Evolutionary conservation across 805 yeast genomes (phyloP).

Genomic region (Grigorovia humatica): DNA sequence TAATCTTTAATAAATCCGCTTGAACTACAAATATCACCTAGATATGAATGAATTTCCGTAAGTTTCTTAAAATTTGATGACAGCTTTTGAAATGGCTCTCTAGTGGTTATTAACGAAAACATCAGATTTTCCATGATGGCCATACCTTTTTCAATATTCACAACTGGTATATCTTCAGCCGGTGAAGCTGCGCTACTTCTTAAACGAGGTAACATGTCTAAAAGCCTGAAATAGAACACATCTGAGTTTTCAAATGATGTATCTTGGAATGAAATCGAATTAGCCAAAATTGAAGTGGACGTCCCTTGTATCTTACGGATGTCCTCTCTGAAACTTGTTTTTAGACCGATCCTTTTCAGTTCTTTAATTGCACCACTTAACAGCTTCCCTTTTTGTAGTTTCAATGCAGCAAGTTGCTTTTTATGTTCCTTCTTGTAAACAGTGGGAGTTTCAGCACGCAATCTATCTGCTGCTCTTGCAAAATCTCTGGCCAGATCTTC

Average conservation of each 20-base stretch:
- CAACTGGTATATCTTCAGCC: constrained; percentile 60
- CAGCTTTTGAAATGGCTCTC: constrained; percentile 36
- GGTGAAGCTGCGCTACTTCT: constrained; percentile 52
- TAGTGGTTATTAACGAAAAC: constrained; percentile 42
- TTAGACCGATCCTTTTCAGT: constrained; percentile 66
- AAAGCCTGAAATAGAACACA: constrained; percentile 49
- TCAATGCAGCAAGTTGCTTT: constrained; percentile 57
- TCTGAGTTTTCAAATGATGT: constrained; percentile 38
- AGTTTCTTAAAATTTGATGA: constrained; percentile 14
- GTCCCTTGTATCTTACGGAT: constrained; percentile 53
- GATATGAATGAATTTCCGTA: constrained; percentile 9
- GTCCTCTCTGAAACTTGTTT: constrained; percentile 52
- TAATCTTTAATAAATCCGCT: constrained; percentile 13
- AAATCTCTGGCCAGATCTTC: constrained; percentile 46
- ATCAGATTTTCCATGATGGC: constrained; percentile 68
- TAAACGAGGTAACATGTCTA: constrained; percentile 75
- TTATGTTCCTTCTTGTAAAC: constrained; percentile 63
- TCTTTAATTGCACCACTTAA: constrained; percentile 71
- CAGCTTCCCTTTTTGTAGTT: constrained; percentile 69
- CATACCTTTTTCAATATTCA: constrained; percentile 65
- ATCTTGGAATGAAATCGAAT: constrained; percentile 36
- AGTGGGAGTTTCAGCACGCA: constrained; percentile 71
- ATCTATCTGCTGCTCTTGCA: constrained; percentile 44
- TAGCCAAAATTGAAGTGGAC: constrained; percentile 51
- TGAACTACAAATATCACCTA: constrained; percentile 16